Evolutionary conservation across 345 rosid genomes (phyloP).

Genomic region (Mercurialis annua): DNA sequence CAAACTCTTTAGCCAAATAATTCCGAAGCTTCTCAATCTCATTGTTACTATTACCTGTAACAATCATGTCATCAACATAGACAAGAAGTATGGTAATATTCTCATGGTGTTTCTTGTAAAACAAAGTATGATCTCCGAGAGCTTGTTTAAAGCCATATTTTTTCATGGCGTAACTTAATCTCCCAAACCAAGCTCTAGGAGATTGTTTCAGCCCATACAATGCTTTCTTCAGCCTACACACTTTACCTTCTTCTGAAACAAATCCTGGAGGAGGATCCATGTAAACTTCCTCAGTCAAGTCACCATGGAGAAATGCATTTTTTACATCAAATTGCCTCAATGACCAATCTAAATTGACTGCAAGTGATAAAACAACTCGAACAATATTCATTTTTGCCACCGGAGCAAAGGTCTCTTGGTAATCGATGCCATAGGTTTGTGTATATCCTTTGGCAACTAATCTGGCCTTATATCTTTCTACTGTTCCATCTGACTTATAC

Average conservation of each 20-base stretch:
- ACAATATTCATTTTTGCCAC: too few relatives aligned
- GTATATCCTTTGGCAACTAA: too few relatives aligned
- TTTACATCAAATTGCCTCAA: too few relatives aligned
- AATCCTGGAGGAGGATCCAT: neutral
- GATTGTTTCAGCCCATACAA: constrained; percentile 4
- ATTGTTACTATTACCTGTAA: neutral
- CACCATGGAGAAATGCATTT: neutral
- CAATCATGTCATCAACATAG: neutral
- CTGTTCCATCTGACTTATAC: too few relatives aligned
- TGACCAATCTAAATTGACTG: too few relatives aligned
- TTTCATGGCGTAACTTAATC: constrained; percentile 1
- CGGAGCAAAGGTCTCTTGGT: too few relatives aligned
- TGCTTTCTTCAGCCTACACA: neutral
- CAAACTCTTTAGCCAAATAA: constrained; percentile 2
- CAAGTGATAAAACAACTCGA: too few relatives aligned
- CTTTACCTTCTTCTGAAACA: neutral
- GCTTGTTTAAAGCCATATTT: neutral
- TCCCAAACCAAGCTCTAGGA: neutral
- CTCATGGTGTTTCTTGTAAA: neutral
- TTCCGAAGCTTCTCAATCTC: too few relatives aligned
- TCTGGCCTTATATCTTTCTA: too few relatives aligned
- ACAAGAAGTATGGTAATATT: neutral
- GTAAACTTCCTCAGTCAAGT: neutral
- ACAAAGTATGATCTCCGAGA: neutral
- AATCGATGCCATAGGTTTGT: too few relatives aligned